Conservation (phyloP, 495 filamentous ascomycete genomes). For the Aspergillus incahuasiensis region DNA sequence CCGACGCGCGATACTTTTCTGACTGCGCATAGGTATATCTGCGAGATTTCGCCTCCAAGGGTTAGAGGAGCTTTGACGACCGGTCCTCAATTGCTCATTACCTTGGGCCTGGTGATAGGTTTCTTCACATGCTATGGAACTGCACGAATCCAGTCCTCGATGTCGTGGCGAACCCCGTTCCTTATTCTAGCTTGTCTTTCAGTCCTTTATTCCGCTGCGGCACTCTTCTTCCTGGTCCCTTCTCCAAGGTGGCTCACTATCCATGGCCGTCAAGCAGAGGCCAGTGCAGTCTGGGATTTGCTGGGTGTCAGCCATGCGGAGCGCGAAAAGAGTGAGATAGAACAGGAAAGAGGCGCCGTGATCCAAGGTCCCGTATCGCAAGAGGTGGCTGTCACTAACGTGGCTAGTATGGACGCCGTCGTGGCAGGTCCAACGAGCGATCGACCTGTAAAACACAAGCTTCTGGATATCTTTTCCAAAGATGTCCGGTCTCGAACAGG, state of each 20-base stretch:
- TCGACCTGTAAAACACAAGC: conserved; percentile 13
- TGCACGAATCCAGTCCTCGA: conserved; percentile 42
- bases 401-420: not conserved
- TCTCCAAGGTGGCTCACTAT: conserved; percentile 50
- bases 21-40: conserved; percentile 44
- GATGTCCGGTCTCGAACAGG: conserved; percentile 35
- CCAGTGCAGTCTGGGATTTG: conserved; percentile 33
- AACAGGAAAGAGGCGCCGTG: conserved; percentile 18
- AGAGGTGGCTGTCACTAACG: conserved; percentile 2
- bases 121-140: conserved; percentile 63
- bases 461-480: conserved; percentile 36
- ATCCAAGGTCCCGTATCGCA: conserved; percentile 1
- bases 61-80: conserved; percentile 50
- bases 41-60: conserved; percentile 55
- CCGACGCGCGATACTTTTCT: not conserved
- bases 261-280: conserved; percentile 33
- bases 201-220: conserved; percentile 32
- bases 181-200: conserved; percentile 41
- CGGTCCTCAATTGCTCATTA: conserved; percentile 51
- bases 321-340: conserved; percentile 44
- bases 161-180: conserved; percentile 56
- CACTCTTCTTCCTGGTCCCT: conserved; percentile 35
- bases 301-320: conserved; percentile 48
- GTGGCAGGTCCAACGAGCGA: not conserved
- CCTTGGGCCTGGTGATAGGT: conserved; percentile 47